Base-by-base conservation (phyloP, 108 stramenopile species). In the Stephanodiscus minutulus region DNA sequence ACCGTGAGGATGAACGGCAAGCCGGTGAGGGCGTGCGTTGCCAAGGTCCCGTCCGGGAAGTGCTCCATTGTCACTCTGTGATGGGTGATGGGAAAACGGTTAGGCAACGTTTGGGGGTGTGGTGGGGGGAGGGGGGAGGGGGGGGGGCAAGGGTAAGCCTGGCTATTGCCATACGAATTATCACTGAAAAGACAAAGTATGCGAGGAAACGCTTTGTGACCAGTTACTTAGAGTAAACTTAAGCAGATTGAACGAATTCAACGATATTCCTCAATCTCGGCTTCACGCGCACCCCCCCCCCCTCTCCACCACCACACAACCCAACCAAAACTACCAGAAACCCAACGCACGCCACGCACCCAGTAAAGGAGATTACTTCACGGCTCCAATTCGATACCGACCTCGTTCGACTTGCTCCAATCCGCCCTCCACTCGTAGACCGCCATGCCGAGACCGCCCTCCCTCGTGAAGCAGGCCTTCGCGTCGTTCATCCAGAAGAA, bases 381-480 rank as follows among this genome's bases (percentile, higher is more conserved):
- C 18, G 61, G 50, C 46, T 89, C 84, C 56, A 94, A 62, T 64
- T 94, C 93, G 39, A 94, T 87, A n/a, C 93, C 91, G 43, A 94
- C 85, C 70, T 87, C 89, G 68, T 92, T 86, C 55, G 77, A 35
- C 75, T 88, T 75, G 33, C 60, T 66, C 61, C 71, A 82, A 58
- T 83, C 69, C 13, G 85, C 81, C 66, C 93, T 73, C 87, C 86
- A 94, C 43, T 94, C 93, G 64, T 92, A 94, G 20, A 94, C 88
- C 18, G 74, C 80, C 93, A 94, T 94, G 15, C 93, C 93, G 36
- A 94, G 61, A 12, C 83, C 83, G 39, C 92, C 92, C 18, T 76
- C 78, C 27, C 79, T 82, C 12, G 87, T 88, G 64, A 85, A 94
- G 66, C 91, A 91, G 1, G 86, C 82, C 72, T 94, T 94, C 44